A percentile compares a stretch with the other conserved stretches of the same genome.
These are phyloP conservation scores for Tetrahymena borealis DNA, from an alignment of 73 alveolate species.

Conservation along the genomic window DNA sequence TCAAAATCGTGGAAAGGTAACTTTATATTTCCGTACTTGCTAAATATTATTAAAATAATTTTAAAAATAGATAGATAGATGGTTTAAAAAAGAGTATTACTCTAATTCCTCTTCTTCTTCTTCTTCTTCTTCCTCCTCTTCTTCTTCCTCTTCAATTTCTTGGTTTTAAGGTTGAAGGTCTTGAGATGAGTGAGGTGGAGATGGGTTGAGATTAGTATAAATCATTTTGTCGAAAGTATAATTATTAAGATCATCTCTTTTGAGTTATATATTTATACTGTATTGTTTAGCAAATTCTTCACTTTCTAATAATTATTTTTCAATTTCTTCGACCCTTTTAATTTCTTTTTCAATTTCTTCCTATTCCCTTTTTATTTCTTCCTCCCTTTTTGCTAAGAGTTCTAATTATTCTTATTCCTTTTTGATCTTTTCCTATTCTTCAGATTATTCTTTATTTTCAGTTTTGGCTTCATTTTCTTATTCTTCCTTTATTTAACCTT, in stretches of 20 bases:
- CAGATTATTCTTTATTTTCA: background rate
- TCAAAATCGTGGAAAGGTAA: slow-evolving; percentile 2
- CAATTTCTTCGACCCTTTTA: background rate
- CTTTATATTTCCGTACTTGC: background rate
- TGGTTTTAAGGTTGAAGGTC: background rate
- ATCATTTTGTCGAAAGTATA: background rate
- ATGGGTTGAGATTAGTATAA: background rate
- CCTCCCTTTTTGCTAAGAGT: background rate
- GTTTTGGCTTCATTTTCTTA: background rate
- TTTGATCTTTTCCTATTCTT: background rate
- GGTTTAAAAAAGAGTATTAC: background rate
- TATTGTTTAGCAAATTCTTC: background rate
- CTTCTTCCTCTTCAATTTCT: slow-evolving; percentile 33
- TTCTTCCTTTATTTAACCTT: background rate
- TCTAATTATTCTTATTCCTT: background rate
- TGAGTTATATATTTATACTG: background rate
- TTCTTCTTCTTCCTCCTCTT: slow-evolving; percentile 14
- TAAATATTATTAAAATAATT: background rate
- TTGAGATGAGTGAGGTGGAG: background rate
- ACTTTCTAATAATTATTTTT: background rate
- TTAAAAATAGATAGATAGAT: background rate
- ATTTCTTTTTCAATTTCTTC: background rate
- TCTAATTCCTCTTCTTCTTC: slow-evolving; percentile 17
- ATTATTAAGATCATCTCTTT: background rate
- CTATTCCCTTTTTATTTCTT: background rate